Evolutionary conservation across 163 green algal genomes (phyloP).

Genomic region (Prototheca wickerhamii): DNA sequence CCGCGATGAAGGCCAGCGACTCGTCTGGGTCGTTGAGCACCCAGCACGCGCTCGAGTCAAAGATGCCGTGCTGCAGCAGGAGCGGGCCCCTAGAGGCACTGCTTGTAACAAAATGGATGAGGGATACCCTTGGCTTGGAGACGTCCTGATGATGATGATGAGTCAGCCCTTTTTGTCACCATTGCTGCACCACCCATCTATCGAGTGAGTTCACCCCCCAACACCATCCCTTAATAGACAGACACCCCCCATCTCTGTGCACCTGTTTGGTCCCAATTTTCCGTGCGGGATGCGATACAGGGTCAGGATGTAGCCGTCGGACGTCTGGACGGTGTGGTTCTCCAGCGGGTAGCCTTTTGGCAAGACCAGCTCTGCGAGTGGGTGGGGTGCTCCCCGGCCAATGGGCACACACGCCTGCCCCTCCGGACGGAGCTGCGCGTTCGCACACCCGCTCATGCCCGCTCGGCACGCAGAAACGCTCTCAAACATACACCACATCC

Average conservation of each 20-base stretch:
- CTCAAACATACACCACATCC: no score
- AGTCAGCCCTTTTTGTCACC: background rate
- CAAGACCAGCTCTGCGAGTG: constrained; percentile 14
- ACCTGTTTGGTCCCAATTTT: background rate
- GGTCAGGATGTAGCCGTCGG: constrained; percentile 67
- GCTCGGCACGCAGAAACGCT: no score
- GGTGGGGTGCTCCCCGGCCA: no score
- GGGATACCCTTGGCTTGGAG: background rate
- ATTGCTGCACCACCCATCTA: background rate
- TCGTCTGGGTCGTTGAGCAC: constrained; percentile 52
- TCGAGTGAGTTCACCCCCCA: no score
- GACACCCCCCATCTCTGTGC: no score
- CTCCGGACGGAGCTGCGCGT: no score
- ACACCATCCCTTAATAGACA: no score
- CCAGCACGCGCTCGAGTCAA: constrained; percentile 54
- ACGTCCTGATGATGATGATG: background rate
- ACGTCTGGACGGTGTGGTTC: constrained; percentile 68
- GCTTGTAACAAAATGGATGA: background rate
- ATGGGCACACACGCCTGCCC: no score
- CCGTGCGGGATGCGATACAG: constrained; percentile 62
- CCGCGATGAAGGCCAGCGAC: constrained; percentile 81
- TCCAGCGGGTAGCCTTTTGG: constrained; percentile 58
- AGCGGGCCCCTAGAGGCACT: constrained; percentile 31
- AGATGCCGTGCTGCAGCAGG: constrained; percentile 81
- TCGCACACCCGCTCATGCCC: no score